Evolutionary conservation across 2,329 filamentous ascomycete species (phyloP), one percentile per base, ranked within the genome.

Genomic region (Salinomyces thailandicus): DNA sequence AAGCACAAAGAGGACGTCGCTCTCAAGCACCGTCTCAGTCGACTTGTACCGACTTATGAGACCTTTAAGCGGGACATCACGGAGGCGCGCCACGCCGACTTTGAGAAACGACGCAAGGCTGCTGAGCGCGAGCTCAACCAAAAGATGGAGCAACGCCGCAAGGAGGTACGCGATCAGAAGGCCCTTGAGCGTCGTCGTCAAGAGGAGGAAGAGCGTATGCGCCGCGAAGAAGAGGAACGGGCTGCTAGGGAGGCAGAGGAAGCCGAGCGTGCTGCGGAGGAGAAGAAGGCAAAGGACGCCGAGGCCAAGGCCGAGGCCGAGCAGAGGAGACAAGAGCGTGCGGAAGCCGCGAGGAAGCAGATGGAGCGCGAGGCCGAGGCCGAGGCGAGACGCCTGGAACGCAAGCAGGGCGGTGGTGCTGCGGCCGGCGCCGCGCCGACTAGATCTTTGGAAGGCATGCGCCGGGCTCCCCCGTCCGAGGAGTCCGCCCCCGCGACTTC

Each of bases 1-100:
- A 95, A 93, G 69, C 91, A 96, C 71, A 84, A 81, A 63, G 84
- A 87, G 59, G 86, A 84, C 44, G 81, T 98, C 36, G 83, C 86
- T 51, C 76, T 98, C 51, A 96, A 96, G 75, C 81, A 93, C 63
- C 83, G 91, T 58, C 77, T 98, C 35, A 80, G 74, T 55, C 78
- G 87, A 44, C 73, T 98, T 37, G 81, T 96, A 46, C 74, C 79
- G n/a, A 63, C 72, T 36, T 98, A 94, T 65, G 85, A 91, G 60
- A 66, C 68, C 7, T 96, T 94, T 75, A 79, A 83, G 55, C 71
- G 79, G 48, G 78, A 79, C 32, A 77, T 98, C 36, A 83, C 84
- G 44, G 81, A 91, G 62, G 81, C 85, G 57, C 84, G 89, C 51
- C 85, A 85, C 57, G 83, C 93, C 52, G 86, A 96, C 63, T 98